Evolutionary conservation across 169 alveolate species (phyloP).

Genomic region (Perkinsus marinus): DNA sequence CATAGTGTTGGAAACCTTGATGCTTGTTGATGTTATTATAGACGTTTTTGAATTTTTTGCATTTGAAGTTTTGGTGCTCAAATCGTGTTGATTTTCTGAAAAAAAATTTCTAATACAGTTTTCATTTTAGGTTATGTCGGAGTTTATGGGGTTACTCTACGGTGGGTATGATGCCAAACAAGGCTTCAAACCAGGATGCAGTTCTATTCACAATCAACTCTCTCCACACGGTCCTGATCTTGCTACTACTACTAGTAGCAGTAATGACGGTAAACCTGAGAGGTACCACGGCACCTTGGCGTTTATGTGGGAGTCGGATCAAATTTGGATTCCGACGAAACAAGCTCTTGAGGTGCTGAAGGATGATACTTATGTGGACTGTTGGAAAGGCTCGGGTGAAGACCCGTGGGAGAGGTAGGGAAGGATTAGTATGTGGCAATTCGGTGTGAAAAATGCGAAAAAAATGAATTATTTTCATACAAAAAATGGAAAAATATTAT

Average conservation of each 20-base stretch:
- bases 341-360: background rate
- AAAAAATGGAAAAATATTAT: no score
- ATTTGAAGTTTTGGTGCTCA: no score
- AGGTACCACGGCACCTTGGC: constrained; percentile 39
- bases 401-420: background rate
- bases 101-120: no score
- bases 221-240: constrained; percentile 70
- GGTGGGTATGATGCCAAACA: constrained; percentile 67
- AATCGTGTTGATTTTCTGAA: no score
- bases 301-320: constrained; percentile 56
- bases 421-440: background rate
- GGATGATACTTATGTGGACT: constrained; percentile 5
- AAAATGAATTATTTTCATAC: no score
- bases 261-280: constrained; percentile 32
- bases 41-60: no score
- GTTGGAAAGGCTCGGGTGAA: constrained; percentile 27
- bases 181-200: constrained; percentile 27
- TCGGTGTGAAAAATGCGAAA: no score
- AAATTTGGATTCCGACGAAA: constrained; percentile 13
- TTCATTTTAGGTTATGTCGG: constrained; percentile 44
- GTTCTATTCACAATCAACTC: constrained; percentile 49
- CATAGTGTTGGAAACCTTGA: no score
- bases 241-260: constrained; percentile 24
- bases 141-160: constrained; percentile 60
- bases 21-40: no score